phyloP scores from a whole-genome alignment of 2,329 filamentous ascomycete genomes.

The Penicillium polonicum region DNA sequence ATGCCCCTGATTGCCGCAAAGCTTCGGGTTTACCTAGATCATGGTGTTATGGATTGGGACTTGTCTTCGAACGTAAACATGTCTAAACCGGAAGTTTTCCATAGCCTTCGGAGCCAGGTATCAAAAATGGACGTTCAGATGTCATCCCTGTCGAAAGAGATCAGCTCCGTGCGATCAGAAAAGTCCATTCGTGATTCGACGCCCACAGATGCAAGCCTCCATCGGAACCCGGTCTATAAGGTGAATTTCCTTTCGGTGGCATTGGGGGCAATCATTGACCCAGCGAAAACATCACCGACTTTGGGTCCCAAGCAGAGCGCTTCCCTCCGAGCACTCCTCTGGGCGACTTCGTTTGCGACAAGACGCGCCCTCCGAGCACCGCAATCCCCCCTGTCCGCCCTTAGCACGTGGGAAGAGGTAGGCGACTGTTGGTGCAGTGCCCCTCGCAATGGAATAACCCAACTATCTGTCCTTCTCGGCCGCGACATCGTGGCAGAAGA shows the following conservation, averaged over 20 bases:
- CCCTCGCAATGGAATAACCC: slow-evolving; percentile 44
- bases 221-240: slow-evolving; percentile 32
- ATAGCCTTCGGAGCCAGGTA: slow-evolving; percentile 28
- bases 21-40: slow-evolving; percentile 17
- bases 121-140: slow-evolving; percentile 31
- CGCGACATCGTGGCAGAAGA: slow-evolving; percentile 64
- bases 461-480: slow-evolving; percentile 41
- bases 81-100: slow-evolving; percentile 26
- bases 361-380: slow-evolving; percentile 20
- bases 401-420: slow-evolving; percentile 70
- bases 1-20: slow-evolving; percentile 12
- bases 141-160: slow-evolving; percentile 32
- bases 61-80: slow-evolving; percentile 21
- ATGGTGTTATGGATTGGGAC: slow-evolving; percentile 3
- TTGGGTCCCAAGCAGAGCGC: slow-evolving; percentile 33
- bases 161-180: slow-evolving; percentile 28
- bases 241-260: slow-evolving; percentile 73
- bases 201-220: slow-evolving; percentile 22
- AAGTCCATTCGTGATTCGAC: slow-evolving; percentile 18
- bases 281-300: slow-evolving; percentile 58
- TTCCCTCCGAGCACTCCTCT: slow-evolving; percentile 19
- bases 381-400: slow-evolving; percentile 53
- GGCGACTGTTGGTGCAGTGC: slow-evolving; percentile 85
- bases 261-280: slow-evolving; percentile 65
- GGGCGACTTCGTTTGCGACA: not conserved